Conservation (phyloP, 352 stramenopile genomes). For the Globisporangium solare region DNA sequence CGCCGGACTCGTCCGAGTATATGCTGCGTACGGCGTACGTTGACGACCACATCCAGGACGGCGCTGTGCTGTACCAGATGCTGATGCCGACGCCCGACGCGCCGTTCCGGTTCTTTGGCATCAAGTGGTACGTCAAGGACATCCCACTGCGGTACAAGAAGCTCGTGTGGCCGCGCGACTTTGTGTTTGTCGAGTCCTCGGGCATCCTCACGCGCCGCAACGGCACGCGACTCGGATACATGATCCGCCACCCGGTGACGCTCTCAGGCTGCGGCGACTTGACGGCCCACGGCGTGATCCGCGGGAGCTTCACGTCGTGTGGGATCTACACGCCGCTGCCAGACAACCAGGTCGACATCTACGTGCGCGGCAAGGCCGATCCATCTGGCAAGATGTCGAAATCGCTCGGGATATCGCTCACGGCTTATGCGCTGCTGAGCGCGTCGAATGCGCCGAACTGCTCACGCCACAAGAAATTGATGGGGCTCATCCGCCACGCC, state of each 20-base stretch:
- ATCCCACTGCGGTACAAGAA: constrained; percentile 2
- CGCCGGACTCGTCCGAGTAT: constrained; percentile 14
- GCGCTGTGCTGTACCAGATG: constrained; percentile 11
- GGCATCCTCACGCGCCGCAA: constrained; percentile 5
- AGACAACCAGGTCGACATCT: constrained; percentile 11
- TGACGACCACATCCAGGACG: constrained; percentile 16
- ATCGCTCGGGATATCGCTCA: constrained; percentile 5
- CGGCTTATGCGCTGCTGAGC: constrained; percentile 20
- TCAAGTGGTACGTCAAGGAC: constrained; percentile 20
- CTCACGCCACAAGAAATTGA: constrained; percentile 32
- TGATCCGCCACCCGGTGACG: constrained; percentile 14
- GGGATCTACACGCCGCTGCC: constrained; percentile 14
- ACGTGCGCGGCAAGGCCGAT: constrained; percentile 9
- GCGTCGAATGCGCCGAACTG: constrained; percentile 17
- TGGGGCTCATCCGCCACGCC: constrained; percentile 16
- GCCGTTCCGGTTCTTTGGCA: constrained; percentile 17
- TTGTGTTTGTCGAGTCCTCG: constrained; percentile 16
- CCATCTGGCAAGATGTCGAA: constrained; percentile 12
- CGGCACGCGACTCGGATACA: constrained; percentile 15
- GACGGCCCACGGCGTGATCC: constrained; percentile 4
- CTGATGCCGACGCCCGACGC: constrained; percentile 6
- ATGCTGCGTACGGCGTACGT: constrained; percentile 16
- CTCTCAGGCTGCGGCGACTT: constrained; percentile 7
- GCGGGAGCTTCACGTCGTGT: constrained; percentile 8
- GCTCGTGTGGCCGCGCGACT: constrained; percentile 13